A percentile compares a stretch with the other conserved stretches of the same genome.
These are phyloP conservation scores for Podospora didyma DNA, from an alignment of 495 filamentous ascomycete genomes.

Conservation along the genomic window DNA sequence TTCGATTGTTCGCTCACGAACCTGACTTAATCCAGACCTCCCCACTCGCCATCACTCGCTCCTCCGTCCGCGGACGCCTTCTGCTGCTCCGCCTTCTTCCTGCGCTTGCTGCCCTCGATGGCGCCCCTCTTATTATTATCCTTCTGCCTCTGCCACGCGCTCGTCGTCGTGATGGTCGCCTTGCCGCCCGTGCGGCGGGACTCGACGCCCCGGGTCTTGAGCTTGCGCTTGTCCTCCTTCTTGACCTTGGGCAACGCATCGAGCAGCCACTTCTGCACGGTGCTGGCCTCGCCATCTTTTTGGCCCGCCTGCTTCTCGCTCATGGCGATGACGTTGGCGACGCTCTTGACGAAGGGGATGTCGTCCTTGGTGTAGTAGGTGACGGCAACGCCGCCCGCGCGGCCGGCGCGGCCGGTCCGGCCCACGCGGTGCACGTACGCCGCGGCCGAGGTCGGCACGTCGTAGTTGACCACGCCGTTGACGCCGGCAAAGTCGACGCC, in stretches of 20 bases:
- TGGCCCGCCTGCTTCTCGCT: constrained; percentile 64
- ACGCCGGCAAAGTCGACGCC: constrained; percentile 91
- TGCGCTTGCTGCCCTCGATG: constrained; percentile 64
- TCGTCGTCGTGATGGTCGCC: constrained; percentile 83
- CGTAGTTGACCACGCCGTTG: constrained; percentile 94
- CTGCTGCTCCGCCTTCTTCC: constrained; percentile 41
- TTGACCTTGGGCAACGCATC: constrained; percentile 77
- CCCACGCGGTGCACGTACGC: constrained; percentile 93
- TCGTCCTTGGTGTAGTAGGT: constrained; percentile 96
- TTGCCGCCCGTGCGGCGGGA: constrained; percentile 50
- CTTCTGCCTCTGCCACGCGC: constrained; percentile 75
- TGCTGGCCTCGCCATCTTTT: constrained; percentile 28
- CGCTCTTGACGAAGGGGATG: constrained; percentile 80
- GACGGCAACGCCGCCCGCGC: constrained; percentile 84
- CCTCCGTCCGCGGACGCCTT: constrained; percentile 26
- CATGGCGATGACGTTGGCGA: constrained; percentile 85
- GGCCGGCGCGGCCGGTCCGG: constrained; percentile 82
- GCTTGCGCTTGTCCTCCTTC: constrained; percentile 74
- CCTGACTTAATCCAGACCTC: constrained; percentile 66
- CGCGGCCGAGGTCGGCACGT: constrained; percentile 82
- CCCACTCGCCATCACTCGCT: constrained; percentile 51
- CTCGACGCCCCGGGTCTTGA: constrained; percentile 82
- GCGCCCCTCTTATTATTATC: constrained; percentile 75
- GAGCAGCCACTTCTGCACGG: constrained; percentile 80
- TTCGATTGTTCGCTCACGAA: no score